Percentiles rank a stretch among this genome's conserved stretches.
Conservation (phyloP, 164 flowering plant genomes). For the Echeveria elegans region DNA sequence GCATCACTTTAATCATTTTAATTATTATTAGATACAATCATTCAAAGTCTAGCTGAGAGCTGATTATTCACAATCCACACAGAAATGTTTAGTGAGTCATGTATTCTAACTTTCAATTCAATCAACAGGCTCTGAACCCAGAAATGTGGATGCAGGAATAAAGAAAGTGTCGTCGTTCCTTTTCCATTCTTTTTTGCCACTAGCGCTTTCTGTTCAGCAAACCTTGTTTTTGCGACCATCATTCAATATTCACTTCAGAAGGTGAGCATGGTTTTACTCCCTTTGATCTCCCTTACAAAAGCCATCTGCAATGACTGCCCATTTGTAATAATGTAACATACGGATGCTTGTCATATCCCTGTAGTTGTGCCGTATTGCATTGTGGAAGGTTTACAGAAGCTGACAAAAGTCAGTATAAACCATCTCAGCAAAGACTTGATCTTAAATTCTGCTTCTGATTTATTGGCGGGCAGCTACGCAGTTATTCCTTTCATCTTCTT, state of each 20-base stretch:
- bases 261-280: conserved; percentile 19
- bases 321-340: no score
- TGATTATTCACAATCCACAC: neutral
- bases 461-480: no score
- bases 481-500: no score
- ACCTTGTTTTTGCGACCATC: conserved; percentile 63
- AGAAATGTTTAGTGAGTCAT: neutral
- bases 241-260: conserved; percentile 90
- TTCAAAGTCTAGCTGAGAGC: no score
- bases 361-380: no score
- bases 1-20: neutral
- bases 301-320: neutral
- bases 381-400: no score
- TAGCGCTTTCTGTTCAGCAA: conserved; percentile 85
- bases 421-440: no score
- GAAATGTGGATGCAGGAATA: conserved; percentile 50
- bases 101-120: conserved; percentile 4
- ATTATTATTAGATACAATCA: neutral
- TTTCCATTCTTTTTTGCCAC: conserved; percentile 83
- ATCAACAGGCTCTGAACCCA: conserved; percentile 71
- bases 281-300: neutral
- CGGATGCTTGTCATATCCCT: no score
- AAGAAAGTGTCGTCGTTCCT: conserved; percentile 76
- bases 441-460: no score
- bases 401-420: no score